Evolutionary conservation across 805 yeast species (phyloP).

Genomic region (Torulaspora delbrueckii): DNA sequence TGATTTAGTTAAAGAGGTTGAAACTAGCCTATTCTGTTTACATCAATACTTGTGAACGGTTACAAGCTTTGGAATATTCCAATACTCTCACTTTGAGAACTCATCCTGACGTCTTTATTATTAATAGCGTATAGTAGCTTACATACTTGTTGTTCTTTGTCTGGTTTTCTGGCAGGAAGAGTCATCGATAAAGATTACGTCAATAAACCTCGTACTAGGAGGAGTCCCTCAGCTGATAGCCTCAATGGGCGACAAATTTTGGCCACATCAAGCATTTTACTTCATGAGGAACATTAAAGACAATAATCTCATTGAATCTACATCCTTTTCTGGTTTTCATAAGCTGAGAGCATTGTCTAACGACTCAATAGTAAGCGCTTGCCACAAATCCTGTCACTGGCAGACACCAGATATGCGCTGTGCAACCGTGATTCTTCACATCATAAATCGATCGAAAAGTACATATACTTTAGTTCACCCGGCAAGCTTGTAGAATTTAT

Average conservation of each 20-base stretch:
- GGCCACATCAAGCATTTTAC: not conserved
- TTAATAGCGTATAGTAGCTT: too few relatives aligned
- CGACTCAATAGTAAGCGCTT: not conserved
- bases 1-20: too few relatives aligned
- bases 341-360: not conserved
- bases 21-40: too few relatives aligned
- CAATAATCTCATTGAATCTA: not conserved
- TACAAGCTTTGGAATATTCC: too few relatives aligned
- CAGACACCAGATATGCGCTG: not conserved
- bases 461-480: not conserved
- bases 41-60: too few relatives aligned
- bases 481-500: not conserved
- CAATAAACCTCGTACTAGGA: too few relatives aligned
- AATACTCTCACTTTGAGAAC: too few relatives aligned
- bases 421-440: not conserved
- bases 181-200: too few relatives aligned
- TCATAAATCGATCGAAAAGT: not conserved
- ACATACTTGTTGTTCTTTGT: too few relatives aligned
- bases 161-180: too few relatives aligned
- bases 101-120: too few relatives aligned
- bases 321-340: not conserved
- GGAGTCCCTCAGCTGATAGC: too few relatives aligned
- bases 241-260: not conserved
- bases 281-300: not conserved
- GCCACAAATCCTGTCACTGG: not conserved